These are phyloP conservation scores for Acanthamoeba lenticulata DNA, from an alignment of 208 protist species.

Conservation along the genomic window DNA sequence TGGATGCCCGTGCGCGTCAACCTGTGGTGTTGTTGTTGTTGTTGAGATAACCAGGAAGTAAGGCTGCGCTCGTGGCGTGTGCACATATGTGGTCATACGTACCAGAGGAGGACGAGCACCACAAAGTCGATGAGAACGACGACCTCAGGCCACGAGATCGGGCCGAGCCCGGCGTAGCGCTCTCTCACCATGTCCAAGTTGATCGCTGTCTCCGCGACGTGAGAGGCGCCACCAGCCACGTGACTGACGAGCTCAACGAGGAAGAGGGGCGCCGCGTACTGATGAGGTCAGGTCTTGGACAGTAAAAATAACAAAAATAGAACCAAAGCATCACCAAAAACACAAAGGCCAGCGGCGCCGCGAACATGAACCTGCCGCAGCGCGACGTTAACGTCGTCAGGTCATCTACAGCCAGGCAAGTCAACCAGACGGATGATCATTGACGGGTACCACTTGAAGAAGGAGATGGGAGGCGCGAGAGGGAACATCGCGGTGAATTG, in stretches of 20 bases:
- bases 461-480: conserved; percentile 3
- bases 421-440: background rate
- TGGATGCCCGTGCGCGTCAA: conserved; percentile 8
- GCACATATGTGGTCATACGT: background rate
- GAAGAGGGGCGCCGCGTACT: too few relatives aligned
- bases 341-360: background rate
- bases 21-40: background rate
- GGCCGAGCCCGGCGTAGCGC: background rate
- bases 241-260: too few relatives aligned
- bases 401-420: background rate
- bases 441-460: conserved; percentile 22
- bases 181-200: conserved; percentile 53
- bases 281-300: background rate
- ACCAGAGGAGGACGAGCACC: conserved; percentile 18
- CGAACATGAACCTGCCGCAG: background rate
- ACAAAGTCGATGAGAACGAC: conserved; percentile 39
- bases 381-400: background rate
- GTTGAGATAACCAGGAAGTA: background rate
- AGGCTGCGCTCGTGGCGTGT: background rate
- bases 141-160: conserved; percentile 14
- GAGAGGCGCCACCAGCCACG: too few relatives aligned
- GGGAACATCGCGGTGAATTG: conserved; percentile 5
- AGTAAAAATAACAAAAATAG: too few relatives aligned
- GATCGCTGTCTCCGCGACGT: too few relatives aligned
- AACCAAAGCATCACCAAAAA: too few relatives aligned